These are phyloP conservation scores for Termitomyces bulborhizus DNA, from an alignment of 768 basidiomycete species.

Conservation along the genomic window DNA sequence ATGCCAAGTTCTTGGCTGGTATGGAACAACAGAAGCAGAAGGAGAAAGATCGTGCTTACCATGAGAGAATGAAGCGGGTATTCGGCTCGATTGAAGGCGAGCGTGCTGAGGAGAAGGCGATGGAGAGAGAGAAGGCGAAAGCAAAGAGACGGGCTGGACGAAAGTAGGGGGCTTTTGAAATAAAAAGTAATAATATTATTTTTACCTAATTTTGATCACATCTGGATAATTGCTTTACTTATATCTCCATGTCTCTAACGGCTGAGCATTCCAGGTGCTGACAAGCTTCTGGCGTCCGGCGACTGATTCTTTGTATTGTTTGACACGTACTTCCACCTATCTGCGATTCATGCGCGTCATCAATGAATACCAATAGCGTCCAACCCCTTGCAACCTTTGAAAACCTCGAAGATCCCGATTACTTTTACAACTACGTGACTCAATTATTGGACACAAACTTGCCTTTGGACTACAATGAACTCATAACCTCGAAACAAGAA, in stretches of 20 bases:
- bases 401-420: slow-evolving; percentile 14
- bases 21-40: slow-evolving; percentile 81
- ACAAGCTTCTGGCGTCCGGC: neutral
- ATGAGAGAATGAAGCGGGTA: slow-evolving; percentile 77
- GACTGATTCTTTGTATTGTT: neutral
- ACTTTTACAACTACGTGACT: slow-evolving; percentile 14
- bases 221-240: neutral
- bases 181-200: neutral
- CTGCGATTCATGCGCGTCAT: slow-evolving; percentile 7
- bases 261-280: neutral
- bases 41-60: slow-evolving; percentile 81
- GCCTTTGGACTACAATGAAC: slow-evolving; percentile 10
- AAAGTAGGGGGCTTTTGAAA: slow-evolving; percentile 35
- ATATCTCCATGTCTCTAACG: neutral
- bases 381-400: slow-evolving; percentile 10
- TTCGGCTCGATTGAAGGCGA: slow-evolving; percentile 76
- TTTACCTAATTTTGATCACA: slow-evolving; percentile 3
- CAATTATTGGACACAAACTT: slow-evolving; percentile 13
- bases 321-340: neutral
- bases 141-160: slow-evolving; percentile 75
- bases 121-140: slow-evolving; percentile 76
- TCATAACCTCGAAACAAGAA: slow-evolving; percentile 26
- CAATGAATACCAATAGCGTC: slow-evolving; percentile 11
- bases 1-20: slow-evolving; percentile 85
- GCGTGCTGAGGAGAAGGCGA: slow-evolving; percentile 90